Evolutionary conservation across 257 asterid species (phyloP), one percentile per base, ranked within the genome.

Genomic region (Hygrophila difformis): DNA sequence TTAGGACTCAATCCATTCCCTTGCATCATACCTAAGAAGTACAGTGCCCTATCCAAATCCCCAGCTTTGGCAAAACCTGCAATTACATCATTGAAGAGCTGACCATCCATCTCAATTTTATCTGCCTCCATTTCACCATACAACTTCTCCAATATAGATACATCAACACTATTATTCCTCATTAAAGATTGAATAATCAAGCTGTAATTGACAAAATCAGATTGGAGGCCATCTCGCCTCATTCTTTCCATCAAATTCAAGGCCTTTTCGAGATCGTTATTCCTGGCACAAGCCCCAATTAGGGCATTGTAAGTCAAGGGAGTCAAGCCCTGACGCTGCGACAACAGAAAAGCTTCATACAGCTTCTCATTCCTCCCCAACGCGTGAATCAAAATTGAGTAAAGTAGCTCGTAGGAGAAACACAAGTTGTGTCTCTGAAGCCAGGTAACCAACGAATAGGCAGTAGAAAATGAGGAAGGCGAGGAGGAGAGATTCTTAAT

Each of bases 211-310:
- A 84, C 91, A 49, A 72, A 73, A 72, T 89, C 97, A 20, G 93
- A 77, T 42, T 79, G 96, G 62, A 74, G 77, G 16, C 97, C 96
- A 19, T 89, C 93, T 35, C 76, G 61, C 43, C 94, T 74, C 97
- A 89, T 89, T 51, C 78, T 69, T 5, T 74, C 79, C 89, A 89
- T 75, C 78, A 89, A 66, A 70, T 67, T 73, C 56, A 89, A 57
- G 10, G 97, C 97, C 62, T 84, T 89, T 9, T 85, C 96, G 21
- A 89, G 72, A n/a, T 89, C 97, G 48, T 52, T 72, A 31, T 89
- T 89, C 39, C 96, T 75, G 4, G 97, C 97, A 40, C 96, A 89
- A 1, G 97, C 97, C 16, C 97, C 97, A 47, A 89, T 89, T 2
- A 89, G 81, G 0, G 97, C 97, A 23, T 89, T 89, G 55, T 85